phyloP scores from a whole-genome alignment of 2,329 filamentous ascomycete species.

The Pseudovirgaria hyperparasitica region DNA sequence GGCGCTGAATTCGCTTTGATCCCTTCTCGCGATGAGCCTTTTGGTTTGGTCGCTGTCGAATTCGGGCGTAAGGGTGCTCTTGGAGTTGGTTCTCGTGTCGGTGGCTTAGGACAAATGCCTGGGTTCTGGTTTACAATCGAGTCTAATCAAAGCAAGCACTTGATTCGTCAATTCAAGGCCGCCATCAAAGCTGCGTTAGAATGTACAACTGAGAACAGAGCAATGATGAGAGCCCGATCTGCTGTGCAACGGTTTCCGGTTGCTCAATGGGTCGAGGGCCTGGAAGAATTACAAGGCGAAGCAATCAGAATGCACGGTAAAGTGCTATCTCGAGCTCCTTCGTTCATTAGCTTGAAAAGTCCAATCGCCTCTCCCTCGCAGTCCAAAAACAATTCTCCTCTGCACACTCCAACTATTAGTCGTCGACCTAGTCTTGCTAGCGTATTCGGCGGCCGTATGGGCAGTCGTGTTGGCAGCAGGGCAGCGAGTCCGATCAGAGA shows the following conservation, averaged over 20 bases:
- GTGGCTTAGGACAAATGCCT: constrained; percentile 55
- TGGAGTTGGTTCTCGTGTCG: constrained; percentile 53
- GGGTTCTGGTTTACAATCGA: constrained; percentile 62
- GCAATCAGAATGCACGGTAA: constrained; percentile 45
- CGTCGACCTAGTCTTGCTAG: too few species aligned
- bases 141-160: constrained; percentile 48
- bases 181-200: constrained; percentile 49
- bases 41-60: constrained; percentile 55
- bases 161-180: constrained; percentile 52
- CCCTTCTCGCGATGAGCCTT: constrained; percentile 56
- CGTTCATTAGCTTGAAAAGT: constrained; percentile 2
- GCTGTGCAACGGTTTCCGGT: constrained; percentile 56
- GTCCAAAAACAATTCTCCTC: constrained; percentile 7
- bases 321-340: constrained; percentile 7
- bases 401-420: constrained; percentile 9
- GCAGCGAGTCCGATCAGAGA: constrained; percentile 7
- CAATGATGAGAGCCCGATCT: constrained; percentile 51
- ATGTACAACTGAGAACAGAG: constrained; percentile 42
- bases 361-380: constrained; percentile 10
- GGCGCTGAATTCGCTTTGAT: constrained; percentile 58
- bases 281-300: constrained; percentile 48
- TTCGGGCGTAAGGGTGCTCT: constrained; percentile 57
- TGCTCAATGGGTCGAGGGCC: constrained; percentile 51
- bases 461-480: constrained; percentile 7
- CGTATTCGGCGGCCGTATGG: too few species aligned